A percentile compares a stretch with the other conserved stretches of the same genome.
These are phyloP conservation scores for Podila verticillata DNA, from an alignment of 192 early-diverging fungal species.

Conservation along the genomic window DNA sequence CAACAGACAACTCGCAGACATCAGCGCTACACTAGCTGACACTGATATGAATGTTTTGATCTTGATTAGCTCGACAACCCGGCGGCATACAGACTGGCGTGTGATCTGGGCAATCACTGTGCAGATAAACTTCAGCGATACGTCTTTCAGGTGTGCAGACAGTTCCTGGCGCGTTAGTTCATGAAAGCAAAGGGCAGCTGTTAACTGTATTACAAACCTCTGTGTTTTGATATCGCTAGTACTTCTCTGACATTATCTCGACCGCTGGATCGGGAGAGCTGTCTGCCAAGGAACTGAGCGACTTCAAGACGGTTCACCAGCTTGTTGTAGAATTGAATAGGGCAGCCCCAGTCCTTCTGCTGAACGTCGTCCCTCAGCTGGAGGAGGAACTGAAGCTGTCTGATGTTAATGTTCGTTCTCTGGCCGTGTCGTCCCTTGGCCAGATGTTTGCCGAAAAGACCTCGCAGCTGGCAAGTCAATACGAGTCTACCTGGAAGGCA, in stretches of 20 bases:
- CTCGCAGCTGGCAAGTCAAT: conserved; percentile 73
- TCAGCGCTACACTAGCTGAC: too few relatives aligned
- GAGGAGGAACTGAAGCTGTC: conserved; percentile 92
- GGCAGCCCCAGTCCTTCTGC: conserved; percentile 76
- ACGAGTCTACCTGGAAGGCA: conserved; percentile 83
- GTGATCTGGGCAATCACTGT: conserved; percentile 79
- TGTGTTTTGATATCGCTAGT: conserved; percentile 48
- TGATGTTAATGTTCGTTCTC: conserved; percentile 75
- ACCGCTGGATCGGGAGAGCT: conserved; percentile 58
- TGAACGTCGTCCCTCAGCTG: conserved; percentile 93
- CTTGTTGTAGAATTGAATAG: conserved; percentile 86
- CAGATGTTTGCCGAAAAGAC: conserved; percentile 89
- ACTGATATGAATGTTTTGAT: background rate
- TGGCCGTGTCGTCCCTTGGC: conserved; percentile 83
- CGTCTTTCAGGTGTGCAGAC: conserved; percentile 77
- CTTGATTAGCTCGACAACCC: conserved; percentile 63
- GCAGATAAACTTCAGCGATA: conserved; percentile 90
- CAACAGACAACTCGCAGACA: background rate
- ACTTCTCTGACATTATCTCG: conserved; percentile 86
- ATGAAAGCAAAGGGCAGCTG: background rate
- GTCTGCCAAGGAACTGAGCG: conserved; percentile 59
- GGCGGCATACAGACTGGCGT: conserved; percentile 78
- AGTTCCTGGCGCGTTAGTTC: too few relatives aligned
- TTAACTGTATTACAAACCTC: background rate
- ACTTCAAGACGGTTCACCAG: conserved; percentile 75